Percentiles rank a stretch among this genome's conserved stretches.
Conservation (phyloP, 2,329 filamentous ascomycete species). For the Dryadomyces sulphureus region DNA sequence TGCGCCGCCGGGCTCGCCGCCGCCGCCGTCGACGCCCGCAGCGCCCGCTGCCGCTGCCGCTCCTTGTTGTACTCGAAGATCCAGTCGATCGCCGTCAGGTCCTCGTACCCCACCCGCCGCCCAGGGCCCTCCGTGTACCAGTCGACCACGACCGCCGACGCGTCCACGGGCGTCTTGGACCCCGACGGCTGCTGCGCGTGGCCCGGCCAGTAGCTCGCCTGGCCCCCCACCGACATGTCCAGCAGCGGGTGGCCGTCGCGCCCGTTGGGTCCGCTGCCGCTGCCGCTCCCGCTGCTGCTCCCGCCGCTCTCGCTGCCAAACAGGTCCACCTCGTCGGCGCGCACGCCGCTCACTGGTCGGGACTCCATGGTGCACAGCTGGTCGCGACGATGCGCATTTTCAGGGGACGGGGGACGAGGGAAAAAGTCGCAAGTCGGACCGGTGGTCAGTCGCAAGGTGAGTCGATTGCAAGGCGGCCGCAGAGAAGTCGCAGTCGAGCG, state of each 20-base stretch:
- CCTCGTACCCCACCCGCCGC: constrained; percentile 82
- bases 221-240: too few species aligned
- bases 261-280: constrained; percentile 13
- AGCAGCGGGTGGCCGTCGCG: too few species aligned
- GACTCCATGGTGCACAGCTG: neutral
- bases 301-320: constrained; percentile 2
- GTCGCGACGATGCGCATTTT: neutral
- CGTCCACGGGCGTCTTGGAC: neutral
- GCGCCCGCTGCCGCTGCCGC: constrained; percentile 66
- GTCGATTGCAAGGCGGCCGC: too few species aligned
- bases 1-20: constrained; percentile 25
- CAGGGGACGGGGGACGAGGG: too few species aligned
- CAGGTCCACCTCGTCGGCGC: neutral
- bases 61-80: constrained; percentile 98
- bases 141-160: constrained; percentile 33
- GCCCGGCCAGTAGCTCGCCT: too few species aligned
- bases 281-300: neutral
- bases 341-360: neutral
- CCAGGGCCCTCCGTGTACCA: constrained; percentile 83
- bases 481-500: too few species aligned
- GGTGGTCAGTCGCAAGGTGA: too few species aligned
- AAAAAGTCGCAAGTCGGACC: too few species aligned
- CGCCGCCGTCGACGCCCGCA: constrained; percentile 45
- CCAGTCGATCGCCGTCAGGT: constrained; percentile 97
- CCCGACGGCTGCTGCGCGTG: too few species aligned